Evolutionary conservation across 805 yeast genomes (phyloP).

Genomic region (Brettanomyces custersianus): DNA sequence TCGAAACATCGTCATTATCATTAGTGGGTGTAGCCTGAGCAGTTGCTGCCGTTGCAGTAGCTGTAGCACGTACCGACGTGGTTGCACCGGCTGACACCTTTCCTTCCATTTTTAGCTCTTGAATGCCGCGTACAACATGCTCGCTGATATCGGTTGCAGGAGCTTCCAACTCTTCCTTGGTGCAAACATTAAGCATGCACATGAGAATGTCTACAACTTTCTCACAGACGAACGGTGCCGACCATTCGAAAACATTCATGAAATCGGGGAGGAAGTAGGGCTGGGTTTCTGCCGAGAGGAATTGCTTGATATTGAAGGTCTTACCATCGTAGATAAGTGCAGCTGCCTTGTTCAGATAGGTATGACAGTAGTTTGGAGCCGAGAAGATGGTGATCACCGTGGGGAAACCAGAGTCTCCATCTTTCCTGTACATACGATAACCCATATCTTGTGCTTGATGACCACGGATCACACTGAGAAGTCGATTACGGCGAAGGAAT

Average conservation of each 20-base stretch:
- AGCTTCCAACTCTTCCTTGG: slow-evolving; percentile 8
- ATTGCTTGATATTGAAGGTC: slow-evolving; percentile 90
- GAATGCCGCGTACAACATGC: not conserved
- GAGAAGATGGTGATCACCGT: slow-evolving; percentile 82
- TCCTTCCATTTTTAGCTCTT: not conserved
- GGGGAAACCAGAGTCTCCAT: slow-evolving; percentile 80
- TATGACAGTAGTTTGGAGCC: slow-evolving; percentile 90
- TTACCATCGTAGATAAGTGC: slow-evolving; percentile 84
- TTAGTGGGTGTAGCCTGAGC: not conserved
- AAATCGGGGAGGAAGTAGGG: slow-evolving; percentile 96
- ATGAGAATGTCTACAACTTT: slow-evolving; percentile 90
- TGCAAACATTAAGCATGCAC: slow-evolving; percentile 70
- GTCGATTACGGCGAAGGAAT: slow-evolving; percentile 67
- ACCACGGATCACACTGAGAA: slow-evolving; percentile 80
- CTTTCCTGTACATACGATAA: slow-evolving; percentile 82
- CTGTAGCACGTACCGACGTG: not conserved
- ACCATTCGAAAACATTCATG: slow-evolving; percentile 97
- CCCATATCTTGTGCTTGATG: slow-evolving; percentile 98
- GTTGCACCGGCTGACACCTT: not conserved
- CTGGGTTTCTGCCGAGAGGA: slow-evolving; percentile 70
- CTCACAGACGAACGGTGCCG: slow-evolving; percentile 93
- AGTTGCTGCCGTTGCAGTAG: not conserved
- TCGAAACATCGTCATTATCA: not conserved
- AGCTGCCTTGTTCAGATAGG: slow-evolving; percentile 90
- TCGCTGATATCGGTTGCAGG: not conserved